These are phyloP conservation scores for Vitis amurensis DNA, from an alignment of 164 flowering plant genomes.

Conservation along the genomic window DNA sequence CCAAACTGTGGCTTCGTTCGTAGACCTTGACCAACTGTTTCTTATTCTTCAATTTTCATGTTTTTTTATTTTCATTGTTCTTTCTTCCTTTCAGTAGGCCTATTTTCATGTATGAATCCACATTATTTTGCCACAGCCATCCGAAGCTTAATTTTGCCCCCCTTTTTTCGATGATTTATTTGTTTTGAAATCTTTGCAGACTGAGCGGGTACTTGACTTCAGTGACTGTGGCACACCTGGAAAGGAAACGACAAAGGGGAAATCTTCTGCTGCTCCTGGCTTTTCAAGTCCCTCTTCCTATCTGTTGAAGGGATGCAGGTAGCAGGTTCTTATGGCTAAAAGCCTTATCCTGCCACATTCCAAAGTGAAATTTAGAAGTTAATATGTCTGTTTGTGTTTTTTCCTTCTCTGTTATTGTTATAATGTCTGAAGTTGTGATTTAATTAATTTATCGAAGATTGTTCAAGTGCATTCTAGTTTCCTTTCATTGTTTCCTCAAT, in stretches of 20 bases:
- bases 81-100: too few relatives aligned
- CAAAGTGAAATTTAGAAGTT: too few relatives aligned
- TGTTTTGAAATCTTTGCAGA: slow-evolving; percentile 37
- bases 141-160: too few relatives aligned
- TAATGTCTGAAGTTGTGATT: neutral
- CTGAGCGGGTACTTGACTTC: slow-evolving; percentile 86
- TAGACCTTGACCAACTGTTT: too few relatives aligned
- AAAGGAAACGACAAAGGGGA: slow-evolving; percentile 41
- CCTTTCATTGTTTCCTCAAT: neutral
- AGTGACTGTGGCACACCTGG: slow-evolving; percentile 85
- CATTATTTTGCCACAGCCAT: too few relatives aligned
- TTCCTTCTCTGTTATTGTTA: neutral
- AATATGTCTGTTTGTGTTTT: neutral
- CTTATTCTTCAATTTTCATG: too few relatives aligned
- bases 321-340: slow-evolving; percentile 13
- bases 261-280: slow-evolving; percentile 25
- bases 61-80: too few relatives aligned
- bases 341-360: neutral
- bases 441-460: neutral
- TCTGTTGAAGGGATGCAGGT: slow-evolving; percentile 78
- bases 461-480: neutral
- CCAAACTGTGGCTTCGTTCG: too few relatives aligned
- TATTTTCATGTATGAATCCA: too few relatives aligned
- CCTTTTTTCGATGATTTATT: neutral
- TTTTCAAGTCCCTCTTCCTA: slow-evolving; percentile 70